Percentiles rank a stretch among this genome's conserved stretches.
Conservation (phyloP, 2,329 filamentous ascomycete species). For the Fusarium solani-melongenae region DNA sequence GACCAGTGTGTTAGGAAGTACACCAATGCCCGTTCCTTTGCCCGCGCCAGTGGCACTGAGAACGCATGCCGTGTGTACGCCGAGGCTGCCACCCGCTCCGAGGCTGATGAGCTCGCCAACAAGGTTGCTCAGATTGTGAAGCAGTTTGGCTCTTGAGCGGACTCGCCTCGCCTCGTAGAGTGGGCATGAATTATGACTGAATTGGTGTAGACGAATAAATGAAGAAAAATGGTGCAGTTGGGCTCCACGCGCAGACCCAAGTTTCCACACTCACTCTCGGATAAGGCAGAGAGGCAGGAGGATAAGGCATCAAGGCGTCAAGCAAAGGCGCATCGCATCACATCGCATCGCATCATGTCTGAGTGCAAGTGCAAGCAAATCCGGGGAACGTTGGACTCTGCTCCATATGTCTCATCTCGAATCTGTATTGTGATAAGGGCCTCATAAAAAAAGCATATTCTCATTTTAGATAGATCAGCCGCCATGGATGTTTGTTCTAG, state of each 20-base stretch:
- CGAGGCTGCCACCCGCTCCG: constrained; percentile 87
- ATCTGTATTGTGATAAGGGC: background rate
- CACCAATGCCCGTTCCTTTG: constrained; percentile 88
- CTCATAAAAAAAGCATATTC: background rate
- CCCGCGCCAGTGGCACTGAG: constrained; percentile 92
- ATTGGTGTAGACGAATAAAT: constrained; percentile 24
- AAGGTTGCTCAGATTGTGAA: constrained; percentile 83
- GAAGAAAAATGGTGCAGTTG: constrained; percentile 2
- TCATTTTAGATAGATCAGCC: background rate
- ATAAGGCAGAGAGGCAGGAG: constrained; percentile 15
- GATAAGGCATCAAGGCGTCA: constrained; percentile 25
- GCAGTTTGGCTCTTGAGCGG: constrained; percentile 57
- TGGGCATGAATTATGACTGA: constrained; percentile 9
- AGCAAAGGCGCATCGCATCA: background rate
- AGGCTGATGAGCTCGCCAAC: constrained; percentile 90
- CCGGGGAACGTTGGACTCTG: constrained; percentile 1
- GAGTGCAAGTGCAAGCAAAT: background rate
- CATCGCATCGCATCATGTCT: background rate
- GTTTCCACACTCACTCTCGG: background rate
- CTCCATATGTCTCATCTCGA: background rate
- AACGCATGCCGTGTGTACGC: constrained; percentile 97
- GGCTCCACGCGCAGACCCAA: background rate
- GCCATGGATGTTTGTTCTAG: background rate
- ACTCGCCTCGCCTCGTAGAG: background rate
- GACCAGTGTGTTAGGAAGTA: constrained; percentile 91